These are phyloP conservation scores for Daldinia grandis DNA, from an alignment of 495 filamentous ascomycete species.

Conservation along the genomic window DNA sequence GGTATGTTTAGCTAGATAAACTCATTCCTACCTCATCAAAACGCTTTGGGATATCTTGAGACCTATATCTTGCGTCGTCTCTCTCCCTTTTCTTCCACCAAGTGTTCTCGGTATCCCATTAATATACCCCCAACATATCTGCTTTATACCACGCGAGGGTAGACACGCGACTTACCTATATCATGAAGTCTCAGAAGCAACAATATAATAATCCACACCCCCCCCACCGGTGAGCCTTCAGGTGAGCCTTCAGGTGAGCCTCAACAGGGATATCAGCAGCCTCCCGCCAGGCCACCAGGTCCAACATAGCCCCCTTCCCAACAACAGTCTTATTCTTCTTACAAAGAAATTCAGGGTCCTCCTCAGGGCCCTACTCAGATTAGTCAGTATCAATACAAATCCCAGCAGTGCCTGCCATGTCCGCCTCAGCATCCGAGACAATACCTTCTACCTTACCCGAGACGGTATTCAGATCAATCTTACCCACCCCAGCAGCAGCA, in stretches of 20 bases:
- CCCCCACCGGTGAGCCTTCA: conserved; percentile 10
- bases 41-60: not conserved
- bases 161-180: not conserved
- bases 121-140: not conserved
- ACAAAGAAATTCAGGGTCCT: conserved; percentile 23
- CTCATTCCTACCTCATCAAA: not conserved
- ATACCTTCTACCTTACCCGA: not conserved
- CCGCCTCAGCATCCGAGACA: not conserved
- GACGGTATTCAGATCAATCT: conserved; percentile 42
- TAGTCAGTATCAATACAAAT: conserved; percentile 21
- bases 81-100: not conserved
- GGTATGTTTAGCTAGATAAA: not conserved
- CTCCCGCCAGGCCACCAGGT: conserved; percentile 15
- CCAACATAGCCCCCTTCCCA: conserved; percentile 22
- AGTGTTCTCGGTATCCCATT: not conserved
- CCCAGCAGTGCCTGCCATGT: not conserved
- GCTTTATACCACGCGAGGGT: not conserved
- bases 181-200: conserved; percentile 19
- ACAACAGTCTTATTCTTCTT: conserved; percentile 18
- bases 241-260: conserved; percentile 16
- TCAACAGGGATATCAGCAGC: conserved; percentile 22
- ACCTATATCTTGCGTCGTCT: not conserved
- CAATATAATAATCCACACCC: conserved; percentile 22
- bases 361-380: no score
- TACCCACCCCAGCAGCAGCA: conserved; percentile 50